Conservation (phyloP, 805 yeast species). For the Hermanozyma aechmeae region DNA sequence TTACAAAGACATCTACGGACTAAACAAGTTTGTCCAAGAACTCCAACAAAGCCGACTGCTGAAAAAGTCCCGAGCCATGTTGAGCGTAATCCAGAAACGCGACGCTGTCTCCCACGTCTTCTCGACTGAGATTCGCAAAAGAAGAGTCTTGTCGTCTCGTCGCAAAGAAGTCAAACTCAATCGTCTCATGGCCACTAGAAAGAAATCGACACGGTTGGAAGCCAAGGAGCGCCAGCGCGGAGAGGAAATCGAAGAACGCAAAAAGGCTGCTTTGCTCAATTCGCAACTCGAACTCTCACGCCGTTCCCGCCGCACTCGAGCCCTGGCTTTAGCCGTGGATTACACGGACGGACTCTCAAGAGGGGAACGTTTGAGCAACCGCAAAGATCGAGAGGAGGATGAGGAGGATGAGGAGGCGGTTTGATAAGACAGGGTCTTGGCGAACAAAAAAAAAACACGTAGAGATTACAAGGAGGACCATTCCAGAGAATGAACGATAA, state of each 20-base stretch:
- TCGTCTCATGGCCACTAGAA: slow-evolving; percentile 55
- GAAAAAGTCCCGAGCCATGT: slow-evolving; percentile 16
- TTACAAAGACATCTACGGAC: slow-evolving; percentile 21
- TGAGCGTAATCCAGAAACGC: slow-evolving; percentile 8
- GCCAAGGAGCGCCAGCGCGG: slow-evolving; percentile 43
- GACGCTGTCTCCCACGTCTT: slow-evolving; percentile 14
- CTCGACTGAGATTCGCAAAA: slow-evolving; percentile 40
- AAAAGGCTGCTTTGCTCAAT: no score
- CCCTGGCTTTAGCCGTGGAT: slow-evolving; percentile 31
- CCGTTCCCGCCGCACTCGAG: slow-evolving; percentile 38
- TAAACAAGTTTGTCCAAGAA: slow-evolving; percentile 13
- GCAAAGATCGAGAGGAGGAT: slow-evolving; percentile 27
- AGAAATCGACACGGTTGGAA: slow-evolving; percentile 65
- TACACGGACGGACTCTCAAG: slow-evolving; percentile 19
- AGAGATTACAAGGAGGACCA: no score
- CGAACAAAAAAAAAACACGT: no score
- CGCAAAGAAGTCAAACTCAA: slow-evolving; percentile 58
- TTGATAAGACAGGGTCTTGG: no score
- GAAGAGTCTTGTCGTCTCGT: slow-evolving; percentile 45
- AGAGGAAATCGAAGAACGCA: slow-evolving; percentile 44
- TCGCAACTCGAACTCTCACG: no score
- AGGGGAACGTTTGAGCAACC: slow-evolving; percentile 23
- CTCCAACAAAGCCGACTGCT: slow-evolving; percentile 20
- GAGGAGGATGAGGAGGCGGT: no score
- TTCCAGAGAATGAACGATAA: no score